Evolutionary conservation across 441 rosid genomes (phyloP), one percentile per base, ranked within the genome.

Genomic region (Erodium chrysanthum): DNA sequence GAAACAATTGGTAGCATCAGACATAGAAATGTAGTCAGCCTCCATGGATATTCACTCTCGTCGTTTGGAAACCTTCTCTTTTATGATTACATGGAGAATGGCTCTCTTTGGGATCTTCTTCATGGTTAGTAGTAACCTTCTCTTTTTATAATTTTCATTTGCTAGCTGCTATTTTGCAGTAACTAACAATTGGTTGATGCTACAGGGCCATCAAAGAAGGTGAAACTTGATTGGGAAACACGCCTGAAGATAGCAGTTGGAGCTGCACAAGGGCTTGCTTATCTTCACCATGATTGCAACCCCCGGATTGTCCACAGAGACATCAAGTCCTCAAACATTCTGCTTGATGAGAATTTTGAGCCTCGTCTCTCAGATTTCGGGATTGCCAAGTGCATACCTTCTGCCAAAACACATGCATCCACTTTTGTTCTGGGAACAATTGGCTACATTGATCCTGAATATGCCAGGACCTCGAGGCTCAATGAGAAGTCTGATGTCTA

Each of bases 381-480:
- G 61, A 88, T 89, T 40, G 98, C 98, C 0, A 93, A 91, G 75
- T 76, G 86, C 73, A 84, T 93, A 22, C 85, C 96, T n/a, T 46
- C 88, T 5, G 69, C 88, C 3, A 88, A 81, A 75, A 52, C 98
- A 4, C 87, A 93, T 76, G 84, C 97, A 22, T 91, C 93, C 0
- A 93, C 98, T n/a, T 86, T 66, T 68, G 89, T 93, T 70, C 77
- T 91, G 8, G 98, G 98, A 66, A 93, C 98, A 0, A 88, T 93
- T 15, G 98, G 98, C 66, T 93, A 93, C 66, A 93, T 93, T 5
- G 98, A 93, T 22, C 98, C 98, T 0, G 98, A 89, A 78, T 93
- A 93, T 82, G 98, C 98, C 5, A 81, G 89, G 14, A 93, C 96
- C 5, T 89, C 96, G 0, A 82, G 92, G 37, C 81, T 91, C 25